These are phyloP conservation scores for Botrytis aclada DNA, from an alignment of 2,329 filamentous ascomycete species.

Conservation along the genomic window DNA sequence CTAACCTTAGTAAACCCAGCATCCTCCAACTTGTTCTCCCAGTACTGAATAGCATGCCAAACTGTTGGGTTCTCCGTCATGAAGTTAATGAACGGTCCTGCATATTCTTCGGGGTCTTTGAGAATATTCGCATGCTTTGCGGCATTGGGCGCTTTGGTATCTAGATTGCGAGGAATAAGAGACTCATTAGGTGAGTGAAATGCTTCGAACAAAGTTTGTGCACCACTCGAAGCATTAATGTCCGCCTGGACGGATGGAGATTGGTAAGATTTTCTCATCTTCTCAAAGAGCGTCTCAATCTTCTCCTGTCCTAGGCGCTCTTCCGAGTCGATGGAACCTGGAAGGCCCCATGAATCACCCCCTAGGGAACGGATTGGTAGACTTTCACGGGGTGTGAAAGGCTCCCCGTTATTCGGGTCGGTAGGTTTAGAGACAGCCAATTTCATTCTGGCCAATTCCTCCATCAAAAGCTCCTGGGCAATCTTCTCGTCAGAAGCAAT, in stretches of 20 bases:
- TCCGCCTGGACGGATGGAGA: background rate
- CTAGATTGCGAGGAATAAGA: background rate
- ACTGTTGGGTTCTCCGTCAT: constrained; percentile 87
- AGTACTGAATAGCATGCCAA: constrained; percentile 82
- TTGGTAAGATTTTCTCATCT: background rate
- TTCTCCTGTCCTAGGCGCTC: background rate
- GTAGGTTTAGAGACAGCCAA: background rate
- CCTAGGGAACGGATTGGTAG: constrained; percentile 2
- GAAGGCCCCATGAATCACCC: background rate
- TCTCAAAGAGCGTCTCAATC: background rate
- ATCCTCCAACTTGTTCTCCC: constrained; percentile 67
- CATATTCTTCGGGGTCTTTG: constrained; percentile 60
- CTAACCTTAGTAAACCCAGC: constrained; percentile 70
- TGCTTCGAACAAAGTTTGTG: constrained; percentile 28
- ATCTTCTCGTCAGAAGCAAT: background rate
- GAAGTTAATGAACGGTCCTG: constrained; percentile 82
- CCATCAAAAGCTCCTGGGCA: background rate
- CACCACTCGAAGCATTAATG: background rate
- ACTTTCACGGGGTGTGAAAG: background rate
- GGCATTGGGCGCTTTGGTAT: background rate
- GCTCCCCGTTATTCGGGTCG: background rate
- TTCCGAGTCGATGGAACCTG: background rate
- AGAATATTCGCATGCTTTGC: constrained; percentile 18
- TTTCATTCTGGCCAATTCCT: background rate
- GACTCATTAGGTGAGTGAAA: constrained; percentile 18